phyloP scores from a whole-genome alignment of 2,329 filamentous ascomycete genomes.

The Macrophomina pseudophaseolina region DNA sequence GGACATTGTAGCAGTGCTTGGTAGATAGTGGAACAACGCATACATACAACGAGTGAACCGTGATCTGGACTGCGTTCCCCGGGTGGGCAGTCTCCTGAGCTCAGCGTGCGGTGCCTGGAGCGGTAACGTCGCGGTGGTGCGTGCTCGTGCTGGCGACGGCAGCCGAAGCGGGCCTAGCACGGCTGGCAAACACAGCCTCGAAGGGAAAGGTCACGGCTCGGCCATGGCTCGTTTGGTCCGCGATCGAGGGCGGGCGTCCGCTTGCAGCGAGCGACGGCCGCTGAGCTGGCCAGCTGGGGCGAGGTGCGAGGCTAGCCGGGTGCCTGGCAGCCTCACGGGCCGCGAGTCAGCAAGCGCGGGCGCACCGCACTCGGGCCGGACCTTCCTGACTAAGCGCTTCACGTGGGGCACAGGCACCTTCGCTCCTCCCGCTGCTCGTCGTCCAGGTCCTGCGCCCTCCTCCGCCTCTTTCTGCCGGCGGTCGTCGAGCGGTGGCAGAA shows the following conservation, averaged over 20 bases:
- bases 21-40: constrained; percentile 22
- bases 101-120: neutral
- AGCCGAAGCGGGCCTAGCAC: neutral
- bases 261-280: neutral
- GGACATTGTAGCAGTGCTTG: constrained; percentile 1
- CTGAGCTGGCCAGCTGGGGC: too few species aligned
- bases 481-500: too few species aligned
- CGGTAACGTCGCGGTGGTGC: neutral
- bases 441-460: too few species aligned
- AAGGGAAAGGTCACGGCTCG: neutral
- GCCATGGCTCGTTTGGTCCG: neutral
- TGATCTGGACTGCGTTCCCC: constrained; percentile 10
- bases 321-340: neutral
- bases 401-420: too few species aligned
- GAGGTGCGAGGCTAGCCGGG: neutral
- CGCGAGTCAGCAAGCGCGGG: constrained; percentile 6
- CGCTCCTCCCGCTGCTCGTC: too few species aligned
- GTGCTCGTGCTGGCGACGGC: neutral
- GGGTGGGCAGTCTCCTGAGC: neutral
- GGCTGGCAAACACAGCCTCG: neutral
- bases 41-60: neutral
- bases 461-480: neutral
- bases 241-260: neutral
- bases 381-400: neutral
- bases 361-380: neutral